phyloP scores from a whole-genome alignment of 176 grass and related monocot genomes.

The Juncus effusus region DNA sequence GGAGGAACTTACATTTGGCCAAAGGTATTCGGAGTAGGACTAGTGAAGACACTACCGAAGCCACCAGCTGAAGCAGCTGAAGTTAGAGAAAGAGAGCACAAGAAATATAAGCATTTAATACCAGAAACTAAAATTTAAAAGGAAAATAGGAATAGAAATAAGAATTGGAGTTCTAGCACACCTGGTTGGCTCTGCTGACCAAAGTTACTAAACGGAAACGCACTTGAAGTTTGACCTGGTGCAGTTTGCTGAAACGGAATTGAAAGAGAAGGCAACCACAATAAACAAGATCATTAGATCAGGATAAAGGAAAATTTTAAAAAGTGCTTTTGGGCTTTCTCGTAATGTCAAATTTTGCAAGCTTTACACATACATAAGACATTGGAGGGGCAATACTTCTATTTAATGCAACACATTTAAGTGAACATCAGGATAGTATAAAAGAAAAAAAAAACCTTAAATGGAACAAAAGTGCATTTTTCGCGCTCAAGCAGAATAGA shows the following conservation, averaged over 20 bases:
- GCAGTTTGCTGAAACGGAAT: conserved; percentile 44
- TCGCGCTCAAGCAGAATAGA: background rate
- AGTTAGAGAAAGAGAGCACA: conserved; percentile 18
- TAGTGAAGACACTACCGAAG: conserved; percentile 35
- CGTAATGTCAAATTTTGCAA: too few species aligned
- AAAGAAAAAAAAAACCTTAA: conserved; percentile 1
- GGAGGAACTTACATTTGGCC: conserved; percentile 57
- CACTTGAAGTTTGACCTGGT: conserved; percentile 38
- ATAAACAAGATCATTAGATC: background rate
- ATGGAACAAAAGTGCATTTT: background rate
- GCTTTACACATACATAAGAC: too few species aligned
- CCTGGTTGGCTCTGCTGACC: conserved; percentile 53
- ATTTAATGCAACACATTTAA: too few species aligned
- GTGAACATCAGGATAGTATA: background rate
- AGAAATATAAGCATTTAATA: conserved; percentile 14
- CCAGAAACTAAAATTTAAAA: background rate
- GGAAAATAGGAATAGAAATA: conserved; percentile 11
- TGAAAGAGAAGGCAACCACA: conserved; percentile 19
- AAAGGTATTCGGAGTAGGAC: conserved; percentile 32
- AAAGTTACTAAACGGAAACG: conserved; percentile 54
- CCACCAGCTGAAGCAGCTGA: conserved; percentile 52
- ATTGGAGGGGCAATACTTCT: too few species aligned
- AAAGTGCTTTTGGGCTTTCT: too few species aligned
- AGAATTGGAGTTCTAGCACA: conserved; percentile 24
- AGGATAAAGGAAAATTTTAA: too few species aligned